Percentiles rank a stretch among this genome's conserved stretches.
Evolutionary conservation across 148 eudicot species (phyloP).

Genomic region (Gaultheria prostrata): DNA sequence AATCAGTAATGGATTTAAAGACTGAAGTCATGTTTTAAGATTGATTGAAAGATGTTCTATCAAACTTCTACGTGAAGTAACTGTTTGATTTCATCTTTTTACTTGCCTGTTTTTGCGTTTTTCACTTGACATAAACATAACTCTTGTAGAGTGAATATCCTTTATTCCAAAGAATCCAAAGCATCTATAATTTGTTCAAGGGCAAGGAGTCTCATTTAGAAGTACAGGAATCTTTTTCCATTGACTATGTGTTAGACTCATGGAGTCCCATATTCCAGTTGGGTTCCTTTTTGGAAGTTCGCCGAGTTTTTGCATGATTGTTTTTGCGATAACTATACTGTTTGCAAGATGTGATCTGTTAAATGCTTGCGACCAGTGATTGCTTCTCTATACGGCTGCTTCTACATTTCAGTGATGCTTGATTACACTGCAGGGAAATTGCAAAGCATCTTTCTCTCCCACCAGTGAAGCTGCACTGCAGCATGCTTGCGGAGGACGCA

Average conservation of each 20-base stretch:
- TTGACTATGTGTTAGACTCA: no score
- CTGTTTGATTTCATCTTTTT: background rate
- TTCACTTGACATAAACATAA: background rate
- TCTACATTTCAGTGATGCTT: background rate
- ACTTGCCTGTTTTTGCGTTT: background rate
- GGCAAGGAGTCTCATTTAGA: background rate
- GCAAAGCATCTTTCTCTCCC: conserved; percentile 95
- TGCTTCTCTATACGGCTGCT: background rate
- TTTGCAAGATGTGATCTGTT: background rate
- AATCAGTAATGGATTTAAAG: no score
- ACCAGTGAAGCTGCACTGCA: conserved; percentile 93
- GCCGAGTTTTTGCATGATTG: background rate
- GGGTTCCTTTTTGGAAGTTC: background rate
- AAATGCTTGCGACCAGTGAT: background rate
- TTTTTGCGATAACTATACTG: background rate
- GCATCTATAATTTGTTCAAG: background rate
- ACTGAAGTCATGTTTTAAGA: no score
- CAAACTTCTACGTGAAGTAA: background rate
- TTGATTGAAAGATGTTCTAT: no score
- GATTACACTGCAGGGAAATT: conserved; percentile 61
- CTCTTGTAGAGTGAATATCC: background rate
- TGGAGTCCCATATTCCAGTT: background rate
- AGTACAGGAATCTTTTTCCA: background rate
- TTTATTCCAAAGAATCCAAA: background rate
- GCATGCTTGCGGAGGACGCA: conserved; percentile 99